Conservation (phyloP, 1,284 basidiomycete genomes). For the Sutorius eximius region DNA sequence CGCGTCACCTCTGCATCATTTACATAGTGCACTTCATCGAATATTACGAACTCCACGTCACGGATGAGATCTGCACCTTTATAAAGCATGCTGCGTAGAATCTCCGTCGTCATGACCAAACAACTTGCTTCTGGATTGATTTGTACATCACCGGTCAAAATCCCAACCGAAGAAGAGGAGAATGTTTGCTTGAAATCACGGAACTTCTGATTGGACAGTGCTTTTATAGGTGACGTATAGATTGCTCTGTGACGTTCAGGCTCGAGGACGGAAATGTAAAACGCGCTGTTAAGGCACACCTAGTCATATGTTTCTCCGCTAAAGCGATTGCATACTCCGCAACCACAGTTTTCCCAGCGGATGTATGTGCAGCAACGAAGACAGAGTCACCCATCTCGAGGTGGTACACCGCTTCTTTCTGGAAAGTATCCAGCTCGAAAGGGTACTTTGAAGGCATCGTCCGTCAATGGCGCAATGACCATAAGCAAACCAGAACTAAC, state of each 20-base stretch:
- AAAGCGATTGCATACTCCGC: slow-evolving; percentile 98
- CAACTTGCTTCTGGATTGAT: slow-evolving; percentile 99
- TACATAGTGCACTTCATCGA: slow-evolving; percentile 99
- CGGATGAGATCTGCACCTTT: slow-evolving; percentile 98
- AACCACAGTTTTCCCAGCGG: slow-evolving; percentile 99
- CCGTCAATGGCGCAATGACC: slow-evolving; percentile 10
- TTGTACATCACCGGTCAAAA: slow-evolving; percentile 98
- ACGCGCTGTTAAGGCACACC: slow-evolving; percentile 48
- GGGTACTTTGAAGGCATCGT: slow-evolving; percentile 64
- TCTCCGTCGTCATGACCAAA: slow-evolving; percentile 99
- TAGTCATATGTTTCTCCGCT: slow-evolving; percentile 97
- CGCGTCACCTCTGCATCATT: slow-evolving; percentile 91
- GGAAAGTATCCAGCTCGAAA: slow-evolving; percentile 87
- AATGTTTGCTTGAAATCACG: slow-evolving; percentile 98
- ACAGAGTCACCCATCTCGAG: slow-evolving; percentile 97
- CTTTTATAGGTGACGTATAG: slow-evolving; percentile 99
- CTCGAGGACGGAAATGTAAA: slow-evolving; percentile 12
- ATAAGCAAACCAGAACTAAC: slow-evolving; percentile 36
- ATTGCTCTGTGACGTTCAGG: slow-evolving; percentile 68
- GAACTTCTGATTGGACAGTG: slow-evolving; percentile 98
- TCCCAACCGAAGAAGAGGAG: slow-evolving; percentile 89
- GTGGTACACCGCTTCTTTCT: slow-evolving; percentile 98
- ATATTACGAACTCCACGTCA: slow-evolving; percentile 99
- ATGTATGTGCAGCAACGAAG: slow-evolving; percentile 98
- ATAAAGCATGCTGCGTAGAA: slow-evolving; percentile 97